phyloP scores from a whole-genome alignment of 352 stramenopile genomes.

The Proteromonas lacertae region DNA sequence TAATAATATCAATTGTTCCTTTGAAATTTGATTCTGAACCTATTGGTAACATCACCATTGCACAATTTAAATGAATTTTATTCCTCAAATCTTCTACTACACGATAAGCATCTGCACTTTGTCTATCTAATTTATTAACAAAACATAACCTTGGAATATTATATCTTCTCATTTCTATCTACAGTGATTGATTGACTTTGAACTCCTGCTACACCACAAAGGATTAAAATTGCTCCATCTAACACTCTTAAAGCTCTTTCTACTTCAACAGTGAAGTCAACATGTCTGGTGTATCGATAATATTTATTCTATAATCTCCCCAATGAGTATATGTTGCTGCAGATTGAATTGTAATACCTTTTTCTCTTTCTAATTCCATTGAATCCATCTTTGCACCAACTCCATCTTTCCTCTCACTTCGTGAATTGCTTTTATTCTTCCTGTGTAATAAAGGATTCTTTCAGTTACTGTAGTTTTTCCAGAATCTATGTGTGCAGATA shows the following conservation, averaged over 20 bases:
- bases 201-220: conserved; percentile 50
- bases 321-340: conserved; percentile 74
- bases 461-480: conserved; percentile 98
- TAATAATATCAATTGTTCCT: conserved; percentile 80
- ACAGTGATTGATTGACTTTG: conserved; percentile 92
- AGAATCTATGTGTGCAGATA: conserved; percentile 92
- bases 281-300: conserved; percentile 96
- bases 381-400: conserved; percentile 96
- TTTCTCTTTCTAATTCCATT: conserved; percentile 97
- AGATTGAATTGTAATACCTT: conserved; percentile 96
- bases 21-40: conserved; percentile 65
- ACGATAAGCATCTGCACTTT: conserved; percentile 73
- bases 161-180: conserved; percentile 95
- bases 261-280: conserved; percentile 97
- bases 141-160: conserved; percentile 88
- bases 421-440: conserved; percentile 70
- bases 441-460: conserved; percentile 96
- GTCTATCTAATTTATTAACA: conserved; percentile 95
- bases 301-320: conserved; percentile 91
- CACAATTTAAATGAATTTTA: conserved; percentile 79
- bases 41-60: conserved; percentile 78
- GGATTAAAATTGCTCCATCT: conserved; percentile 68
- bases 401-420: conserved; percentile 73
- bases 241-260: conserved; percentile 84
- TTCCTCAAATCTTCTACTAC: conserved; percentile 29